Base-by-base conservation (phyloP, 2,329 filamentous ascomycete genomes). In the Albophoma yamanashiensis region DNA sequence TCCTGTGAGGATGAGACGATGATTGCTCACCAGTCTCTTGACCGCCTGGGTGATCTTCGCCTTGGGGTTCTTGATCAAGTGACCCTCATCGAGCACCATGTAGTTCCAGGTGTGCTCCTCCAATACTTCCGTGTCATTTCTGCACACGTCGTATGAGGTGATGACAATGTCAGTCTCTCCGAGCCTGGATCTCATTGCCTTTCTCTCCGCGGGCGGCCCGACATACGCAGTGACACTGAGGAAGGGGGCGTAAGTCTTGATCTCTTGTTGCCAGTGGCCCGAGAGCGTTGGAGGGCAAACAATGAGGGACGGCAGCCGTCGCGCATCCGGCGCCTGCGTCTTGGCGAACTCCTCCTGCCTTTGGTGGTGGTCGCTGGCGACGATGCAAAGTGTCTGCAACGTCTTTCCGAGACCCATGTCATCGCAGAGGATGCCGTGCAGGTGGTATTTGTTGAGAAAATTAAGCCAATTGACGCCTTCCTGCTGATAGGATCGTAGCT, bases 371-470 rank as follows among this genome's bases (percentile, higher is more conserved):
- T 99, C 94, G 75, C 92, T 97, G 12, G 94, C 93, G 52, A 99
- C 92, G 68, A 99, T 99, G 74, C 94, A 99, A 27, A 99, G 84
- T 0, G 95, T 99, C 73, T 99, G 94, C 14, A 99, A 78, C 1
- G 94, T 99, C 78, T 99, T 99, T 57, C 94, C 94, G 36, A 99
- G 88, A 69, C 94, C 94, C 94, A 99, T 99, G 73, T 99, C 94
- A 69, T 99, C 94, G 71, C 94, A 99, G 62, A 99, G 89, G 73
- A 99, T 97, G 56, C 94, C 94, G 67, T 99, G 95, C 1, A 99
- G 84, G 68, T 99, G 93, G 71, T 97, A 99, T 61, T 92, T 92
- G 73, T 99, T 99, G 66, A 99, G 86, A 77, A 99, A 99, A 60
- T 95, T 88, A 58, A 99, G 84, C 94, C 94, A 99, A 71, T 99